Evolutionary conservation across 2,329 filamentous ascomycete genomes (phyloP).

Genomic region (Paraphaeosphaeria sporulosa): DNA sequence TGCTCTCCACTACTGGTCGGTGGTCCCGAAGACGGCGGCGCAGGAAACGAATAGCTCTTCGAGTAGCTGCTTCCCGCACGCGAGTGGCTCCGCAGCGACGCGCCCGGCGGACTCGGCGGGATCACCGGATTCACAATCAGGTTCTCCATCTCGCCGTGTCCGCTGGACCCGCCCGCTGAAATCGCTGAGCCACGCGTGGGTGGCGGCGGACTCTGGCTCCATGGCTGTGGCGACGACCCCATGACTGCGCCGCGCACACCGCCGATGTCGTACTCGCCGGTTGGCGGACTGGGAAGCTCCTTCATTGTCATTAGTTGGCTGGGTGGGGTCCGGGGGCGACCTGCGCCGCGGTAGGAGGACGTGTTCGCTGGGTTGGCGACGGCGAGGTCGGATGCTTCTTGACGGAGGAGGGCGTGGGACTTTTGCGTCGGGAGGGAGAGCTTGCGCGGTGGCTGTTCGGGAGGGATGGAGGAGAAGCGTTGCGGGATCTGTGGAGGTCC

Average conservation of each 20-base stretch:
- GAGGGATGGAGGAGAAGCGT: slow-evolving; percentile 45
- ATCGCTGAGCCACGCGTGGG: slow-evolving; percentile 7
- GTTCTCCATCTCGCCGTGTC: slow-evolving; percentile 10
- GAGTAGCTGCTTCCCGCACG: slow-evolving; percentile 39
- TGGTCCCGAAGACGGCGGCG: too few species aligned
- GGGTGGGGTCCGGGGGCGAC: slow-evolving; percentile 16
- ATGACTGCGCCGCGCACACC: slow-evolving; percentile 17
- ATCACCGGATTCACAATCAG: slow-evolving; percentile 15
- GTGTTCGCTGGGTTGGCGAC: neutral
- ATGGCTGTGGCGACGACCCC: slow-evolving; percentile 19
- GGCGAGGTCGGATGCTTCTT: slow-evolving; percentile 4
- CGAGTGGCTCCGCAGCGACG: slow-evolving; percentile 40
- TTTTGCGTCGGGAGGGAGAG: slow-evolving; percentile 33
- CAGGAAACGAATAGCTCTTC: slow-evolving; percentile 17
- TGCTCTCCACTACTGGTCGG: neutral
- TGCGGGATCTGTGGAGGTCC: slow-evolving; percentile 41
- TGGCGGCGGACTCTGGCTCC: slow-evolving; percentile 15
- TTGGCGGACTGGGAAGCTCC: slow-evolving; percentile 32
- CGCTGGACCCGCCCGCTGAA: neutral
- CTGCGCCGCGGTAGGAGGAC: neutral
- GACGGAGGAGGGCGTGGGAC: slow-evolving; percentile 25
- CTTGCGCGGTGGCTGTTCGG: slow-evolving; percentile 42
- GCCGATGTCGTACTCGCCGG: slow-evolving; percentile 17
- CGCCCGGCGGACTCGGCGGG: neutral
- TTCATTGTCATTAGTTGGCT: slow-evolving; percentile 42